Evolutionary conservation across 768 basidiomycete species (phyloP).

Genomic region (Leucogyrophana mollusca): DNA sequence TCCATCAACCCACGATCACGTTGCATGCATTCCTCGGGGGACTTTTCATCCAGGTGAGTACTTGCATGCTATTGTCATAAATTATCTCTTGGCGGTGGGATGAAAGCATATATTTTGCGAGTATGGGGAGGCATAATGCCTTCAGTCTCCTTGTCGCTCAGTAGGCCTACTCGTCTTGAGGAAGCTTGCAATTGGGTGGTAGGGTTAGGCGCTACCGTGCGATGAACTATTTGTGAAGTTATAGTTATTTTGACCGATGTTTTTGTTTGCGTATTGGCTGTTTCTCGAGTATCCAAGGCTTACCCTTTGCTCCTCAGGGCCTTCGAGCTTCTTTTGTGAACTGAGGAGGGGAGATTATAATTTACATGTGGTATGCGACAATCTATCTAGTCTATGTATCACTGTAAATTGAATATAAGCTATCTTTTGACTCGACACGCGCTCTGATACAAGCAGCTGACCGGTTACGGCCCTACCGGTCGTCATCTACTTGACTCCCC

Average conservation of each 20-base stretch:
- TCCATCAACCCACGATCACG: too few species aligned
- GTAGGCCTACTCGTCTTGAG: conserved; percentile 26
- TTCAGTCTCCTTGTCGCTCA: conserved; percentile 23
- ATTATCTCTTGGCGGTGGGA: conserved; percentile 20
- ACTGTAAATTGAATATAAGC: conserved; percentile 6
- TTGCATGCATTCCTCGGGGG: too few species aligned
- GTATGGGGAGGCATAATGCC: conserved; percentile 18
- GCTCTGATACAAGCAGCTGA: too few species aligned
- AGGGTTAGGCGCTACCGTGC: conserved; percentile 21
- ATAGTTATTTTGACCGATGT: conserved; percentile 32
- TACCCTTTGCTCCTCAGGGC: too few species aligned
- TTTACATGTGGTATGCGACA: conserved; percentile 8
- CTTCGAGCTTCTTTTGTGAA: conserved; percentile 4
- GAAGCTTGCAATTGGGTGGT: conserved; percentile 19
- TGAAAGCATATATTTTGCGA: conserved; percentile 22
- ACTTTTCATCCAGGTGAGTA: conserved; percentile 9
- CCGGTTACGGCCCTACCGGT: too few species aligned
- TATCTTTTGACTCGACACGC: conserved; percentile 2
- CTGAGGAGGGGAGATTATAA: conserved; percentile 3
- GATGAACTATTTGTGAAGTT: conserved; percentile 21
- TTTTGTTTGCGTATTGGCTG: background rate
- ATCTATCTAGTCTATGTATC: conserved; percentile 8
- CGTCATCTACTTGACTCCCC: too few species aligned
- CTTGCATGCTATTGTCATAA: too few species aligned
- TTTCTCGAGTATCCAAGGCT: conserved; percentile 7